A percentile compares a stretch with the other conserved stretches of the same genome.
phyloP scores from a whole-genome alignment of 2,329 filamentous ascomycete species.

The Rhexocercosporidium sp. region DNA sequence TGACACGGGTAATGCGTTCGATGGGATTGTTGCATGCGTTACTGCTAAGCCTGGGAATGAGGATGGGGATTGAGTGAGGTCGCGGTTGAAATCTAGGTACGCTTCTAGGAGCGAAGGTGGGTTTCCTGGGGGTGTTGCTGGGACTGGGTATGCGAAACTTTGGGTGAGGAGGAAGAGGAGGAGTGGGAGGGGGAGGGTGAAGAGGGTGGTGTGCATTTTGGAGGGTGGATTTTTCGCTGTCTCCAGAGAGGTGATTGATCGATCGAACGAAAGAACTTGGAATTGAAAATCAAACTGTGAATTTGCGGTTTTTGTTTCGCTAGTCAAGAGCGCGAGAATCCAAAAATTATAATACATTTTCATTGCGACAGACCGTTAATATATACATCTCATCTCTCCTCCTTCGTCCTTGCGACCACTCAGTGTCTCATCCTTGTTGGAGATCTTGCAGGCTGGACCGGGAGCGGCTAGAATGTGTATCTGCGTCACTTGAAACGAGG shows the following conservation, averaged over 20 bases:
- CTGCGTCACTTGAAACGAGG: not conserved
- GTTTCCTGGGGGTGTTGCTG: not conserved
- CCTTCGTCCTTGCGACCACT: not conserved
- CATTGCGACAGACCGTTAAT: not conserved
- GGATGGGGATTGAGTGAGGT: not conserved
- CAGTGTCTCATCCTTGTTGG: conserved; percentile 2
- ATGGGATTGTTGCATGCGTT: not conserved
- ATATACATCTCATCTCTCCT: not conserved
- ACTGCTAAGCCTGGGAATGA: not conserved
- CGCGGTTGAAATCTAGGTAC: conserved; percentile 4
- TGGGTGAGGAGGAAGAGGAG: not conserved
- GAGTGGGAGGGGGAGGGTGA: not conserved
- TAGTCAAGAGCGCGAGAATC: too few relatives aligned
- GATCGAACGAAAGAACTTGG: not conserved
- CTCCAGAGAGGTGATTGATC: not conserved
- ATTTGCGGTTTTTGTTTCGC: too few relatives aligned
- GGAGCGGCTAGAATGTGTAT: not conserved
- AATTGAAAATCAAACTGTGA: too few relatives aligned
- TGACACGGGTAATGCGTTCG: not conserved
- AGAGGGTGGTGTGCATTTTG: not conserved
- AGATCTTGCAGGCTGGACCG: not conserved
- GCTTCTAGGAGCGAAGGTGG: not conserved
- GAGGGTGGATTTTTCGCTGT: too few relatives aligned
- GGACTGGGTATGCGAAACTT: not conserved
- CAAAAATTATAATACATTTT: too few relatives aligned